A percentile compares a stretch with the other conserved stretches of the same genome.
These are phyloP conservation scores for Leccinum truebloodii DNA, from an alignment of 768 basidiomycete genomes.

Conservation along the genomic window DNA sequence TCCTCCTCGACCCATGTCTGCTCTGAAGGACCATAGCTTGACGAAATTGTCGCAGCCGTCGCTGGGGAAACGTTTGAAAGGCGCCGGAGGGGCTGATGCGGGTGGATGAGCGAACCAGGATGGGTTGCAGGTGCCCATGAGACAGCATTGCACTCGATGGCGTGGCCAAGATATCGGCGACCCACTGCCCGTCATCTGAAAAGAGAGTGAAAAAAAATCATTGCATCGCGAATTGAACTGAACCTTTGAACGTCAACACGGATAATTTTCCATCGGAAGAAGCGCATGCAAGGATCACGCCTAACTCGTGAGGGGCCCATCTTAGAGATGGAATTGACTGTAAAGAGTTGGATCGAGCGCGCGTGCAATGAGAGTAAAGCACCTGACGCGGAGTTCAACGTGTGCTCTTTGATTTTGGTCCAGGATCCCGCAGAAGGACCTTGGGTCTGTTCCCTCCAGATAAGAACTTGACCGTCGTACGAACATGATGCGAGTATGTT, in stretches of 20 bases:
- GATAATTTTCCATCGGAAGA: conserved; percentile 97
- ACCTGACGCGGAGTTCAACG: conserved; percentile 93
- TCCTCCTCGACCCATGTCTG: conserved; percentile 91
- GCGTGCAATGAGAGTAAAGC: conserved; percentile 27
- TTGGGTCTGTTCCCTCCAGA: too few species aligned
- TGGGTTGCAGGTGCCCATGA: conserved; percentile 95
- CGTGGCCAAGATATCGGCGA: conserved; percentile 92
- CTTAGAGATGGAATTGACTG: conserved; percentile 95
- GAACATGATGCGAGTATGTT: too few species aligned
- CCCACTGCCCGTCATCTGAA: conserved; percentile 94
- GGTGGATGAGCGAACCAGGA: conserved; percentile 80
- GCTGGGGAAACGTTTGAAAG: too few species aligned
- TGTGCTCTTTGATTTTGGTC: conserved; percentile 52
- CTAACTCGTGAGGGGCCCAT: conserved; percentile 99
- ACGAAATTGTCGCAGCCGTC: conserved; percentile 93
- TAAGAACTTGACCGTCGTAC: too few species aligned
- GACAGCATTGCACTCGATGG: conserved; percentile 95
- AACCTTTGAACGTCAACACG: conserved; percentile 95
- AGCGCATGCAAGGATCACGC: conserved; percentile 94
- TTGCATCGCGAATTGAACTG: conserved; percentile 24
- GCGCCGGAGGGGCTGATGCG: conserved; percentile 45
- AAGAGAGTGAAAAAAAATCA: not conserved
- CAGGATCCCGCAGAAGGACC: too few species aligned
- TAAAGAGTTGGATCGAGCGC: not conserved
- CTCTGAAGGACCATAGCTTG: conserved; percentile 86